These are phyloP conservation scores for Nothomitra cinnamomea DNA, from an alignment of 2,329 filamentous ascomycete genomes.

Conservation along the genomic window DNA sequence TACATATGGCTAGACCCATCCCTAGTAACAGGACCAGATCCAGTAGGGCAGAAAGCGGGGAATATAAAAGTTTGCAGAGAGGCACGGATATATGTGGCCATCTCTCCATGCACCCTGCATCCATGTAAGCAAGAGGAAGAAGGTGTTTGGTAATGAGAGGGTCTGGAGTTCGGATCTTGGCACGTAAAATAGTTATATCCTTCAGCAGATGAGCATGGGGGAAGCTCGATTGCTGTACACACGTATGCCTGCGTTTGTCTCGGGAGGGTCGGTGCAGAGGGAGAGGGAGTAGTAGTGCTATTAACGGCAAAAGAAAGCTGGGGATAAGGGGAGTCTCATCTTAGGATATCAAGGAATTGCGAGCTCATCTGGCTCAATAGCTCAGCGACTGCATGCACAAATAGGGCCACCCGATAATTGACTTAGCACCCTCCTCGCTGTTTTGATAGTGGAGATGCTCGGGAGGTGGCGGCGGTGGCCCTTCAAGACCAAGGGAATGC, in stretches of 20 bases:
- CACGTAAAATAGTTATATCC: constrained; percentile 42
- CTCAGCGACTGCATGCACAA: too few relatives aligned
- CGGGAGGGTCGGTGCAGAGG: too few relatives aligned
- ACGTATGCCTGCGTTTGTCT: constrained; percentile 39
- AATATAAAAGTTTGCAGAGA: too few relatives aligned
- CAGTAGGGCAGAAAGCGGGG: too few relatives aligned
- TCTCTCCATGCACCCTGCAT: constrained; percentile 30
- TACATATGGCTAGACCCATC: neutral
- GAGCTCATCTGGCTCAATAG: too few relatives aligned
- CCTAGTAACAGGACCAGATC: neutral
- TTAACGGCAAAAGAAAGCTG: too few relatives aligned
- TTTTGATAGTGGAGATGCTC: neutral
- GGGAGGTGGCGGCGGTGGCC: neutral
- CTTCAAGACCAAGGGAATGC: neutral
- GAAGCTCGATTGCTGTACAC: constrained; percentile 50
- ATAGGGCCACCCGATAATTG: constrained; percentile 10
- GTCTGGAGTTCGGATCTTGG: constrained; percentile 35
- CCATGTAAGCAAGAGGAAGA: constrained; percentile 22
- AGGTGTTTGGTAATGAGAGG: constrained; percentile 32
- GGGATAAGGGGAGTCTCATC: constrained; percentile 3
- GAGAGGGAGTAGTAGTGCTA: too few relatives aligned
- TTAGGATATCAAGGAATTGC: constrained; percentile 3
- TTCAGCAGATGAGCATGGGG: constrained; percentile 47
- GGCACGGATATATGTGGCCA: constrained; percentile 19
- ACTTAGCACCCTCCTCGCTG: constrained; percentile 23